Conservation (phyloP, 2,329 filamentous ascomycete species). For the Grosmannia huntii region DNA sequence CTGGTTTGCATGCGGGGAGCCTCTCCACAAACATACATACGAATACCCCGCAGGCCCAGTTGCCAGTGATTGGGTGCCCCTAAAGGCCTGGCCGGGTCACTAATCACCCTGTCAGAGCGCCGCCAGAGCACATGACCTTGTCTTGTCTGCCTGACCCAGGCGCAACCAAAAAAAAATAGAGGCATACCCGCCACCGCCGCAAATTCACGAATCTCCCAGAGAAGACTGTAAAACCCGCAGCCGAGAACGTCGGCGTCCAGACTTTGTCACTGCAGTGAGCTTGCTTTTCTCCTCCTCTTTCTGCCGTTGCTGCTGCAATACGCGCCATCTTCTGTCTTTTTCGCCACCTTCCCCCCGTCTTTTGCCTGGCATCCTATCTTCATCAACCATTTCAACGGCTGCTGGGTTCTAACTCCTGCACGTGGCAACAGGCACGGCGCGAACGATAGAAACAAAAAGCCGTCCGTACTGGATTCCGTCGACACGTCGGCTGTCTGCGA, state of each 20-base stretch:
- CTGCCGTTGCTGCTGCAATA: not conserved
- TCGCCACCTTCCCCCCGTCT: not conserved
- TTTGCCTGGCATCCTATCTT: not conserved
- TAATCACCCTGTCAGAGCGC: not conserved
- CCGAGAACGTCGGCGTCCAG: not conserved
- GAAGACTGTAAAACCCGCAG: not conserved
- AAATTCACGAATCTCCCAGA: not conserved
- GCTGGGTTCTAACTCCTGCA: not conserved
- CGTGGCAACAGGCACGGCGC: not conserved
- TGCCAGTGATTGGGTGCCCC: not conserved
- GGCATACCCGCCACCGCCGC: not conserved
- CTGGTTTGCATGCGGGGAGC: not conserved
- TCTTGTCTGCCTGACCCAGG: not conserved
- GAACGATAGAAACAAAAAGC: not conserved
- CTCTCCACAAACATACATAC: not conserved
- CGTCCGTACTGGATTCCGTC: not conserved
- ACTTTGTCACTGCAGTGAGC: not conserved
- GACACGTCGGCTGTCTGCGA: not conserved
- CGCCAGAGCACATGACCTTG: constrained; percentile 1
- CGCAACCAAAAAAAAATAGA: not conserved
- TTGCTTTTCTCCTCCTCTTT: not conserved
- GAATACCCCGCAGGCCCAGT: not conserved
- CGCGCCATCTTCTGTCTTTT: not conserved
- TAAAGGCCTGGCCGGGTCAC: not conserved
- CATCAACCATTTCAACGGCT: not conserved